Percentiles rank a stretch among this genome's conserved stretches.
These are phyloP conservation scores for Ophiostoma angusticollis DNA, from an alignment of 2,329 filamentous ascomycete genomes.

Conservation along the genomic window DNA sequence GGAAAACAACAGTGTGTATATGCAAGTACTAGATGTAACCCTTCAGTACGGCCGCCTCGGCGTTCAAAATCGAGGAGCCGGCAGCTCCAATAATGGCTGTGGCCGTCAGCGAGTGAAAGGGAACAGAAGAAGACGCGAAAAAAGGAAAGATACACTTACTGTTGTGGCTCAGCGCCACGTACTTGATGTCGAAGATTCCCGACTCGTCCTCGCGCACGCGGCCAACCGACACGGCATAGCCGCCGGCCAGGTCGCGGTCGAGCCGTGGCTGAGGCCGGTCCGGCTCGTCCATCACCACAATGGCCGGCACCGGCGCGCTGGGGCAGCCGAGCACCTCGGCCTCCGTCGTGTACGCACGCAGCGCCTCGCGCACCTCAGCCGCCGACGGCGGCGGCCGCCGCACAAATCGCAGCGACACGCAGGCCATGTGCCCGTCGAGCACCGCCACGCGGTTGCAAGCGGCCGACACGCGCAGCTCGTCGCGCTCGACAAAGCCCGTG, in stretches of 20 bases:
- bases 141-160: constrained; percentile 31
- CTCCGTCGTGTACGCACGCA: constrained; percentile 71
- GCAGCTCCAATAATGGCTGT: constrained; percentile 82
- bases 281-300: constrained; percentile 77
- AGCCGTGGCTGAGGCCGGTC: constrained; percentile 86
- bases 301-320: constrained; percentile 68
- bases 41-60: constrained; percentile 82
- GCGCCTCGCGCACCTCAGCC: constrained; percentile 63
- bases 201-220: constrained; percentile 74
- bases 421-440: constrained; percentile 90
- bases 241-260: constrained; percentile 71
- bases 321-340: constrained; percentile 75
- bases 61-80: constrained; percentile 91
- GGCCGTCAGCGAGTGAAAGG: constrained; percentile 11
- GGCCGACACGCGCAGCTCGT: constrained; percentile 62
- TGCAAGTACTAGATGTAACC: constrained; percentile 56
- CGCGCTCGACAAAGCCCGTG: constrained; percentile 66
- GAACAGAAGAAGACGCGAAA: too few relatives aligned
- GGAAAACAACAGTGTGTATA: neutral
- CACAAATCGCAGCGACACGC: constrained; percentile 74
- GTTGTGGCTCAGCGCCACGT: constrained; percentile 80
- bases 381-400: constrained; percentile 60
- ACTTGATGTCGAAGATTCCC: constrained; percentile 88
- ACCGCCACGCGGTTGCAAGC: constrained; percentile 93
- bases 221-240: constrained; percentile 86